phyloP scores from a whole-genome alignment of 2,329 filamentous ascomycete genomes.

The Akanthomyces uredinophilus region DNA sequence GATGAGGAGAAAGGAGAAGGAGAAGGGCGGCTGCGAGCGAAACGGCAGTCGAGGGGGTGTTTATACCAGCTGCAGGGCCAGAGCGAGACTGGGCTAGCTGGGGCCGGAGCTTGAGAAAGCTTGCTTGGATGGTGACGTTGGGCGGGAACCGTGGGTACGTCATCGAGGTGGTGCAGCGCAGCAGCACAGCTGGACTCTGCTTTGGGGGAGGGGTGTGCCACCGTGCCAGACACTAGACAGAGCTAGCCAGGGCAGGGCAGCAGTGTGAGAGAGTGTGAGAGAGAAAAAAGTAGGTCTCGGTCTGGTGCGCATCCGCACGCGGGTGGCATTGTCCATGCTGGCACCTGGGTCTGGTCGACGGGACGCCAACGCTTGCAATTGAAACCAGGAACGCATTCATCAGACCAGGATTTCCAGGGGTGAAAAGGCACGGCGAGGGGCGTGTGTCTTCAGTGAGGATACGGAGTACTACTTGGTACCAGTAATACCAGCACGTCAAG shows the following conservation, averaged over 20 bases:
- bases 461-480: too few species aligned
- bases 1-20: background rate
- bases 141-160: conserved; percentile 12
- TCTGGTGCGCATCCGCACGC: background rate
- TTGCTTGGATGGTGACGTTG: conserved; percentile 15
- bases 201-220: background rate
- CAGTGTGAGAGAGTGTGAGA: too few species aligned
- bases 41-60: conserved; percentile 13
- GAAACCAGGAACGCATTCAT: conserved; percentile 13
- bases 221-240: background rate
- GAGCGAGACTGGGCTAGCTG: conserved; percentile 7
- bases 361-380: background rate
- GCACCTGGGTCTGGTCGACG: background rate
- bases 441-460: background rate
- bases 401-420: background rate
- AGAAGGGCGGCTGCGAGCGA: background rate
- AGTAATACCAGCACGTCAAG: too few species aligned
- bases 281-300: background rate
- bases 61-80: conserved; percentile 12
- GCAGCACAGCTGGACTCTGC: background rate
- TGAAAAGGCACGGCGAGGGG: background rate
- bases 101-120: conserved; percentile 11
- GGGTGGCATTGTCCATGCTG: conserved; percentile 5
- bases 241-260: background rate
- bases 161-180: conserved; percentile 9